phyloP scores from a whole-genome alignment of 2,329 filamentous ascomycete genomes.

The Didymella sp. region DNA sequence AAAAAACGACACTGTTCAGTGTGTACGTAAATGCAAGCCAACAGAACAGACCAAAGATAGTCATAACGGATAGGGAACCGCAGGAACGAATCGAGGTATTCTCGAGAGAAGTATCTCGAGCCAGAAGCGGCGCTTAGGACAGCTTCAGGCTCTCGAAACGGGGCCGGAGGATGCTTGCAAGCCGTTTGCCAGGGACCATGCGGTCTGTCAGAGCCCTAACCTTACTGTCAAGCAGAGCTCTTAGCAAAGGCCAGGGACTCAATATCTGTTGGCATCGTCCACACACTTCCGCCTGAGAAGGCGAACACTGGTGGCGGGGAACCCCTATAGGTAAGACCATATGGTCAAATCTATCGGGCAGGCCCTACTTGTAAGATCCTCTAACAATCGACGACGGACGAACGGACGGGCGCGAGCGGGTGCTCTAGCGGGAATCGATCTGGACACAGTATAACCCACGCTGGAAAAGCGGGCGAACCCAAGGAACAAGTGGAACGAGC shows the following conservation, averaged over 20 bases:
- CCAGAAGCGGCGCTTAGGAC: conserved; percentile 17
- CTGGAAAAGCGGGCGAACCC: conserved; percentile 17
- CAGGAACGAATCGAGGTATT: conserved; percentile 7
- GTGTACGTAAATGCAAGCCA: not conserved
- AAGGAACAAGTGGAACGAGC: conserved; percentile 14
- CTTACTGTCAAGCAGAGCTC: conserved; percentile 8
- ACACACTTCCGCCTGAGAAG: conserved; percentile 29
- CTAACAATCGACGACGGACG: conserved; percentile 18
- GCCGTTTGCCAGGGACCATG: conserved; percentile 36
- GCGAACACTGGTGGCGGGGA: conserved; percentile 31
- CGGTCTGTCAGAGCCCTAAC: conserved; percentile 33
- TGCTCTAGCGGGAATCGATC: conserved; percentile 16
- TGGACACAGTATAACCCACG: conserved; percentile 16
- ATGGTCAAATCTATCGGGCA: not conserved
- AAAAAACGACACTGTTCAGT: not conserved
- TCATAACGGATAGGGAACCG: conserved; percentile 4
- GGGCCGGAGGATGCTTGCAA: conserved; percentile 28
- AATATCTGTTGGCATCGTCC: conserved; percentile 43
- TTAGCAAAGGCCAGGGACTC: conserved; percentile 9
- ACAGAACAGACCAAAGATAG: conserved; percentile 6
- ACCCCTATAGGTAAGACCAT: conserved; percentile 2
- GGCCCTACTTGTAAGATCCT: conserved; percentile 33
- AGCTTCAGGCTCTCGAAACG: conserved; percentile 3
- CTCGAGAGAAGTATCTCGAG: conserved; percentile 11
- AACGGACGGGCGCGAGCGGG: conserved; percentile 12